A percentile compares a stretch with the other conserved stretches of the same genome.
These are phyloP conservation scores for Hanseniaspora uvarum DNA, from an alignment of 1,139 yeast species.

Conservation along the genomic window DNA sequence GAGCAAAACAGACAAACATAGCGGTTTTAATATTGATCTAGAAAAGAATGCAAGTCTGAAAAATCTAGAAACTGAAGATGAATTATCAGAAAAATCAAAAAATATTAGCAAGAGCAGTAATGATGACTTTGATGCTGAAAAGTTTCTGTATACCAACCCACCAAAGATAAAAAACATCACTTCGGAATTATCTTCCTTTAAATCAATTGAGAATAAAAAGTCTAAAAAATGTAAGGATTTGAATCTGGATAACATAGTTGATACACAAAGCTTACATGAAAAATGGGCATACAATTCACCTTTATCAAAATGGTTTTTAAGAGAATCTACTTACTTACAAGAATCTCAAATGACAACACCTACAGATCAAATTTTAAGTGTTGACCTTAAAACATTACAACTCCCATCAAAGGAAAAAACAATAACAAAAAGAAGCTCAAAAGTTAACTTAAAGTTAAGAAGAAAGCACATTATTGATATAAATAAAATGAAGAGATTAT, in stretches of 20 bases:
- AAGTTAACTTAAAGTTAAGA: conserved; percentile 20
- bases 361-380: conserved; percentile 20
- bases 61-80: not conserved
- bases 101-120: not conserved
- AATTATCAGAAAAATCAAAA: not conserved
- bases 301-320: conserved; percentile 29
- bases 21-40: not conserved
- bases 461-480: conserved; percentile 14
- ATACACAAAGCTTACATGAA: not conserved
- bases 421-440: conserved; percentile 18
- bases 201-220: not conserved
- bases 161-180: conserved; percentile 7
- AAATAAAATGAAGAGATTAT: conserved; percentile 3
- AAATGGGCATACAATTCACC: conserved; percentile 30
- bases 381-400: conserved; percentile 25
- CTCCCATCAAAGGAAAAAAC: conserved; percentile 22
- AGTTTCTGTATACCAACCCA: conserved; percentile 10
- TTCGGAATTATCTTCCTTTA: not conserved
- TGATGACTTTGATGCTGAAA: not conserved
- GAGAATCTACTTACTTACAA: conserved; percentile 26
- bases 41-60: not conserved
- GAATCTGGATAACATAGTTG: not conserved
- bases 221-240: not conserved
- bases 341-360: conserved; percentile 19
- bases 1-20: not conserved